These are phyloP conservation scores for Rosa chinensis DNA, from an alignment of 306 rosid species.

Conservation along the genomic window DNA sequence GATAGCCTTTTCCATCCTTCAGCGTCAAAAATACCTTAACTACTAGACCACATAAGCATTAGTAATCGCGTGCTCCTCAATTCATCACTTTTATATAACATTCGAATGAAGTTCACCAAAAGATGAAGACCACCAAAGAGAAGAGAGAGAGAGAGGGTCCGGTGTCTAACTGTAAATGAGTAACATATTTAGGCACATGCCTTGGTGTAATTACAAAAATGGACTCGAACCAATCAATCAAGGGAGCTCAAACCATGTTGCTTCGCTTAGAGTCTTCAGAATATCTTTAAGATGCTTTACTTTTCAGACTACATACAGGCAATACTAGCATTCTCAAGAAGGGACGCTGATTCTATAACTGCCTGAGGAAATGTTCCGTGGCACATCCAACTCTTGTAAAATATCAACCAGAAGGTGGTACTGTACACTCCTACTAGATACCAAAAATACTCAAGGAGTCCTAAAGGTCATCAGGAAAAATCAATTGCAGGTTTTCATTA, in stretches of 20 bases:
- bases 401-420: slow-evolving; percentile 1
- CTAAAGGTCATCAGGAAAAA: slow-evolving; percentile 54
- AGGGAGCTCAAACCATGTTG: not conserved
- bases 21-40: too few relatives aligned
- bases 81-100: too few relatives aligned
- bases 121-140: not conserved
- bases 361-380: not conserved
- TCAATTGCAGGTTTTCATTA: slow-evolving; percentile 63
- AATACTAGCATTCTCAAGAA: not conserved
- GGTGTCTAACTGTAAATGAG: not conserved
- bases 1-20: too few relatives aligned
- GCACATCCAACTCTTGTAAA: slow-evolving; percentile 13
- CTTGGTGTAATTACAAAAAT: not conserved
- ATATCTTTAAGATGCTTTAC: not conserved
- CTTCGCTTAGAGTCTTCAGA: not conserved
- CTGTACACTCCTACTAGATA: slow-evolving; percentile 11
- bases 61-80: too few relatives aligned
- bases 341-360: not conserved
- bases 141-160: too few relatives aligned
- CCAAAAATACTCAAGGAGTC: not conserved
- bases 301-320: slow-evolving; percentile 1
- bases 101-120: too few relatives aligned
- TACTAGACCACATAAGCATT: too few relatives aligned
- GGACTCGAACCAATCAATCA: not conserved
- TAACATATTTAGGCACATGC: not conserved